phyloP scores from a whole-genome alignment of 1,284 basidiomycete species.

The Tilletia indica region DNA sequence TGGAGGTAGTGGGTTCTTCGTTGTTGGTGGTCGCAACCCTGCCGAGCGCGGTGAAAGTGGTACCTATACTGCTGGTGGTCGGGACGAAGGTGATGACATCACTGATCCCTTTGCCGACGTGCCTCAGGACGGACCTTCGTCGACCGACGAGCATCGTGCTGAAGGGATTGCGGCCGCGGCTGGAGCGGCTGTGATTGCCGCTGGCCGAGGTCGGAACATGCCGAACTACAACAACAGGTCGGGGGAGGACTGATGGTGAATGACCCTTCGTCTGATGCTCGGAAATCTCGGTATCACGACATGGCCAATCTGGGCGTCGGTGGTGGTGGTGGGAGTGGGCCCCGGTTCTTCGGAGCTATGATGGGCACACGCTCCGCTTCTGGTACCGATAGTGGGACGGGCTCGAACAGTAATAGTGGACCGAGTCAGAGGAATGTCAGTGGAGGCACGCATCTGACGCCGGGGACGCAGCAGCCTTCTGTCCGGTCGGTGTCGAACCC shows the following conservation, averaged over 20 bases:
- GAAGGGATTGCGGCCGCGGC: slow-evolving; percentile 8
- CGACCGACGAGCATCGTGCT: neutral
- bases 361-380: neutral
- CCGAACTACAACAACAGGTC: neutral
- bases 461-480: neutral
- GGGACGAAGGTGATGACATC: neutral
- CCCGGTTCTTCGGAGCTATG: slow-evolving; percentile 10
- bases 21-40: neutral
- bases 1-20: slow-evolving; percentile 15
- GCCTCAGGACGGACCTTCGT: no score
- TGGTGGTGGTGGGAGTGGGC: neutral
- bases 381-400: slow-evolving; percentile 2
- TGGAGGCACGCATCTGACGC: neutral
- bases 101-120: slow-evolving; percentile 3
- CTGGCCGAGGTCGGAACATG: slow-evolving; percentile 1
- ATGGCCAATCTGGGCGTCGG: slow-evolving; percentile 15
- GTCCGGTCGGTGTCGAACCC: slow-evolving; percentile 4
- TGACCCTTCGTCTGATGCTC: neutral
- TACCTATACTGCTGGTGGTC: neutral
- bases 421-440: slow-evolving; percentile 10
- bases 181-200: slow-evolving; percentile 8
- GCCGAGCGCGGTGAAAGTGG: neutral
- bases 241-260: neutral
- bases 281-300: neutral
- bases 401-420: slow-evolving; percentile 15